Evolutionary conservation across 2,329 filamentous ascomycete genomes (phyloP), one percentile per base, ranked within the genome.

Genomic region (Pseudocercospora fijiensis): DNA sequence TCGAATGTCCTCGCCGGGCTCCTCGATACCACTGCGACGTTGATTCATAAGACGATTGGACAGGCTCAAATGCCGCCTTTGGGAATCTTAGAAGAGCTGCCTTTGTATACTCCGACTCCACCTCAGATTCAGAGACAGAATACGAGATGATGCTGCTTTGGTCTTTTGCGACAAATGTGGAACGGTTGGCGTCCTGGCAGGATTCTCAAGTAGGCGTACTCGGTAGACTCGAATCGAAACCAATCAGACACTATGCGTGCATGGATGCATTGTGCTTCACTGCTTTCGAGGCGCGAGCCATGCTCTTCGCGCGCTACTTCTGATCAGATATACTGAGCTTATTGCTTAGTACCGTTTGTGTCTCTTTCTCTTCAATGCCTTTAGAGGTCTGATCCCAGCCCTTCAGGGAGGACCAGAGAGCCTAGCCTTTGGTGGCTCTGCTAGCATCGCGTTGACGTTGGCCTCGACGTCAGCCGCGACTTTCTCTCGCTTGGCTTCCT

Each of bases 371-470:
- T 37, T n/a, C 30, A 33, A 9, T 33, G 30, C 10, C 11, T 33
- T n/a, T 37, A 16, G 4, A n/a, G 2, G 13, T 37, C 13, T 16
- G 13, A 6, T 37, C 1, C 33, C 2, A 56, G 1, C 28, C 8
- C 30, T 16, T 37, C 67, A 71, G 33, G 47, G 22, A 20, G 58
- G 22, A 47, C 73, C 74, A 43, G 78, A 72, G 60, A 81, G 64
- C 59, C 76, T 70, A 30, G 75, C 80, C 61, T 73, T 76, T 11
- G 72, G 71, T 8, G 79, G 80, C 69, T 74, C 76, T 57, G 74
- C 71, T 66, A 82, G 67, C 10, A 71, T 77, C 26, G 69, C 74
- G 58, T 79, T 77, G 10, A 81, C 80, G 64, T 73, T 76, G 65
- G 71, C 75, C 64, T 79, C 80, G 41, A 80, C 75, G 47, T 73